Evolutionary conservation across 768 basidiomycete species (phyloP).

Genomic region (Podaxis pistillaris): DNA sequence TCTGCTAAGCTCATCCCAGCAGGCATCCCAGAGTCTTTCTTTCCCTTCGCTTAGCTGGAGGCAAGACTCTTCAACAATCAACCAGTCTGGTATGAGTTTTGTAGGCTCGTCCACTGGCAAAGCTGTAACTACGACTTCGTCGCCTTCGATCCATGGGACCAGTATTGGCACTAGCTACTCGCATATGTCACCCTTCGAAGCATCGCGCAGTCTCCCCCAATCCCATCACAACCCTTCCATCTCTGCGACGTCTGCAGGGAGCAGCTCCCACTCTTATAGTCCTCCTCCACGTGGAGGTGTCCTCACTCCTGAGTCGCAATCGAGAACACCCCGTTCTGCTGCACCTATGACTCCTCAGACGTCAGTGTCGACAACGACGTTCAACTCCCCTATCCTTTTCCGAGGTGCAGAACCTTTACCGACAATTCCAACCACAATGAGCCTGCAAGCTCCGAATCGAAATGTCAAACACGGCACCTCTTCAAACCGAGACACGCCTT

Average conservation of each 20-base stretch:
- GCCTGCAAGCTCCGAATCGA: neutral
- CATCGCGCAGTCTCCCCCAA: neutral
- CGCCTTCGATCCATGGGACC: neutral
- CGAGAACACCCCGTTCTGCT: neutral
- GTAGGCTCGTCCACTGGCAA: neutral
- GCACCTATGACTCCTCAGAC: neutral
- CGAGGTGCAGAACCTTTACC: neutral
- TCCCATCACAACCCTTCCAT: neutral
- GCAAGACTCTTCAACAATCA: neutral
- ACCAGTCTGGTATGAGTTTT: neutral
- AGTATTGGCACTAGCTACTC: neutral
- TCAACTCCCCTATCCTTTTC: neutral
- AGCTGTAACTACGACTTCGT: neutral
- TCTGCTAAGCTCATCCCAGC: neutral
- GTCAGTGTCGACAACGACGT: neutral
- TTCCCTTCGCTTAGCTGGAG: neutral
- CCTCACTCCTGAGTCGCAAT: neutral
- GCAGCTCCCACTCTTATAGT: neutral
- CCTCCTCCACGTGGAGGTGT: neutral
- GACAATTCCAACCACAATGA: neutral
- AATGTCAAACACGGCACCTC: neutral
- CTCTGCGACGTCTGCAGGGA: neutral
- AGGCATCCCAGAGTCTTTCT: neutral
- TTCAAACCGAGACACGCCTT: too few relatives aligned
- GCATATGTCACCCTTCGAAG: neutral